Conservation (phyloP, 1,139 yeast species). For the Protomyces inouyei region DNA sequence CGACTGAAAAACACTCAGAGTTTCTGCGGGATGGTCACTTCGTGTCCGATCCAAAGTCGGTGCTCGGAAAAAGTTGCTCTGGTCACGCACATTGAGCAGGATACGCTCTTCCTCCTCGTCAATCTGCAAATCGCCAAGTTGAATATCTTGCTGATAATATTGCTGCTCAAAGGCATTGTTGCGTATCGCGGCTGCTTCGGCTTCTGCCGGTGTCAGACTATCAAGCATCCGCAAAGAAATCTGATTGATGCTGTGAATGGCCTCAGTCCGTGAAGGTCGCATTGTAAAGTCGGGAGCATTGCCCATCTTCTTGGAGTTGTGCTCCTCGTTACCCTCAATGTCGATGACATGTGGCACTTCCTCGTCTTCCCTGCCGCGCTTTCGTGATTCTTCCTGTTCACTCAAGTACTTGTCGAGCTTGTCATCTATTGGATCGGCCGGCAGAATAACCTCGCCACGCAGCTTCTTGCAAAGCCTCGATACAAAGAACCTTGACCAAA, state of each 20-base stretch:
- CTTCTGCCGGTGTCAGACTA: conserved; percentile 46
- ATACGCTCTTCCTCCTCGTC: conserved; percentile 20
- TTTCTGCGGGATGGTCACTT: not conserved
- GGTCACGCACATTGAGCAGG: conserved; percentile 25
- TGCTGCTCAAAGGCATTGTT: conserved; percentile 39
- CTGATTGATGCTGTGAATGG: conserved; percentile 82
- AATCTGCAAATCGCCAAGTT: conserved; percentile 23
- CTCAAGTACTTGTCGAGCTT: conserved; percentile 67
- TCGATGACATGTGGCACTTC: conserved; percentile 51
- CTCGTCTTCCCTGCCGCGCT: conserved; percentile 33
- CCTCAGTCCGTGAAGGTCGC: conserved; percentile 53
- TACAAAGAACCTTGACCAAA: conserved; percentile 95
- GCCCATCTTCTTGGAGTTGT: conserved; percentile 68
- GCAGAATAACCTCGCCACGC: conserved; percentile 78
- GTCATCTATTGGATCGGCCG: conserved; percentile 75
- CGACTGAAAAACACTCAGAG: not conserved
- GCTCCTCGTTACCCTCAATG: conserved; percentile 72
- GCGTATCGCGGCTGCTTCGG: conserved; percentile 37
- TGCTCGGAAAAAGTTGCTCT: conserved; percentile 19
- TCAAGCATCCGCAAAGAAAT: conserved; percentile 76
- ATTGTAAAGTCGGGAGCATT: conserved; percentile 85
- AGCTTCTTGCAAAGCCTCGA: conserved; percentile 80
- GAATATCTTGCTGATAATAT: conserved; percentile 36
- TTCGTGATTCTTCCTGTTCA: conserved; percentile 33
- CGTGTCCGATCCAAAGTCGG: not conserved